Evolutionary conservation across 225 moss, liverwort and hornwort genomes (phyloP), one percentile per base, ranked within the genome.

Genomic region (Antitrichia curtipendula): DNA sequence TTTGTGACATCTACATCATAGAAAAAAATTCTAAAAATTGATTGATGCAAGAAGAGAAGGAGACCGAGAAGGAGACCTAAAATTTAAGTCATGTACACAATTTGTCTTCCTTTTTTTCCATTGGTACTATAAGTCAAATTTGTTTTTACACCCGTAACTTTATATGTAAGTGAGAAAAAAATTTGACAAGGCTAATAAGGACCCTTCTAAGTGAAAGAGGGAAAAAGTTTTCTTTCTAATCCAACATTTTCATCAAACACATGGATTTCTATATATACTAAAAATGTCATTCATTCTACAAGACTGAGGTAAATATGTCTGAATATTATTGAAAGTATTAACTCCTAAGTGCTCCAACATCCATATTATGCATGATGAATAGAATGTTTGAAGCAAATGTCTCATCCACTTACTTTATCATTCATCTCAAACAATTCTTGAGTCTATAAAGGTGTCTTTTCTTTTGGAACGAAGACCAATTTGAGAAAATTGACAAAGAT

Each of bases 321-420:
- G 3, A 76, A 54, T 76, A 76, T 76, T 6, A 4, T 52, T 53
- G 4, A 76, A n/a, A 75, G 4, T 2, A 23, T 23, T 52, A 23
- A 50, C 0, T 22, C 0, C 0, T 20, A 7, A 19, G 2, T 19
- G 7, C 28, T 49, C 0, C 1, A 0, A 13, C 18, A 73, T 47
- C 10, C 1, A 47, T 18, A 47, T 47, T 73, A 1, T 47, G 1
- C 11, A 47, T 31, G 18, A 2, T 47, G 12, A 73, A 73, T 31
- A 47, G 7, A 29, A 0, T 74, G 1, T 20, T 49, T 74, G 13
- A 50, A 31, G 4, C 2, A 18, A 19, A 25, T 14, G 24, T 40
- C 29, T 72, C 1, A 2, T 45, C 28, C 1, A 29, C 19, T 31
- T 31, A 31, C 11, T 47, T 73, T 73, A 0, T 47, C 11, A 45